Conservation (phyloP, 2,329 filamentous ascomycete species). For the Atkinsonella hypoxylon region DNA sequence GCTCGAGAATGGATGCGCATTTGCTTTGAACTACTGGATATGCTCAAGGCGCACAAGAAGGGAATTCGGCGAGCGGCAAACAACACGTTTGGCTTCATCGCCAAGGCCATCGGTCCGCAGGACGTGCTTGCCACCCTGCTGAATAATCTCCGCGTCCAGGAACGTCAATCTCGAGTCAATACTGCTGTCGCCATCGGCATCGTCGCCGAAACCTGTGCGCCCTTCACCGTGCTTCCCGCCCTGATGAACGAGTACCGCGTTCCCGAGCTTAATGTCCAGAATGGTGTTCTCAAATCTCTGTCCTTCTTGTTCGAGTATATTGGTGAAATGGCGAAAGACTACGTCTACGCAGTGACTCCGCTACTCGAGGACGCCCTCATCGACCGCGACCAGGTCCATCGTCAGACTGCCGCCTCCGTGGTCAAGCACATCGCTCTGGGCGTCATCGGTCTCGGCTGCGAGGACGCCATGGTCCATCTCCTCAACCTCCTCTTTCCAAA, state of each 20-base stretch:
- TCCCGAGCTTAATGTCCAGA: slow-evolving; percentile 96
- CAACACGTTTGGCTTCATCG: slow-evolving; percentile 99
- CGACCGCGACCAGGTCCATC: slow-evolving; percentile 94
- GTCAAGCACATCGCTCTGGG: slow-evolving; percentile 97
- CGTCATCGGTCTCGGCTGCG: slow-evolving; percentile 93
- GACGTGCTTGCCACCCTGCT: slow-evolving; percentile 91
- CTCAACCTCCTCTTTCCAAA: slow-evolving; percentile 95
- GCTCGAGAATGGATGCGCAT: slow-evolving; percentile 99
- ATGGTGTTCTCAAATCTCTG: slow-evolving; percentile 92
- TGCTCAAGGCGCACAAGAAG: slow-evolving; percentile 99
- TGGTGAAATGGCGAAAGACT: slow-evolving; percentile 98
- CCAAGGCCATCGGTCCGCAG: slow-evolving; percentile 95
- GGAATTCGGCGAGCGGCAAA: slow-evolving; percentile 95
- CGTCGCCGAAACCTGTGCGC: slow-evolving; percentile 94
- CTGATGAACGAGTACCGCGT: slow-evolving; percentile 99
- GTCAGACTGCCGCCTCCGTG: slow-evolving; percentile 89
- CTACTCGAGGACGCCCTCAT: slow-evolving; percentile 94
- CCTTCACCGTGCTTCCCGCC: slow-evolving; percentile 95
- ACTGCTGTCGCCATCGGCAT: slow-evolving; percentile 98
- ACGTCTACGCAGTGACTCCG: slow-evolving; percentile 95
- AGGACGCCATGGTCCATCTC: slow-evolving; percentile 96
- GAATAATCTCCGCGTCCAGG: slow-evolving; percentile 93
- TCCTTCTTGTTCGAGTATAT: slow-evolving; percentile 99
- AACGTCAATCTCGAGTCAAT: slow-evolving; percentile 95
- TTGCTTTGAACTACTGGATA: slow-evolving; percentile 96